Evolutionary conservation across 257 asterid genomes (phyloP).

Genomic region (Mitragyna speciosa): DNA sequence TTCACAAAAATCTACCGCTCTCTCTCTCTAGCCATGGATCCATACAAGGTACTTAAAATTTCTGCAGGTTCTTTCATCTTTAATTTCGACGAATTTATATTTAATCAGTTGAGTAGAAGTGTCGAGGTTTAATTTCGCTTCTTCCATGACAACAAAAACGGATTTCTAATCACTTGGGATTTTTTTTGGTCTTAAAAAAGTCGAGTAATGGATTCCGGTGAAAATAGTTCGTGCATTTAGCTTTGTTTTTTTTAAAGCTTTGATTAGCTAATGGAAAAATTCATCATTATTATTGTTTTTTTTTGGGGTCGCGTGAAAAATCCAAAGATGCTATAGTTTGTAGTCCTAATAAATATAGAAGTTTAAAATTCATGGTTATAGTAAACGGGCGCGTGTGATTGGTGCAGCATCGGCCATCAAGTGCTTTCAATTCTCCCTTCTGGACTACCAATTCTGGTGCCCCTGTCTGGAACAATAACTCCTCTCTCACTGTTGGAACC

Average conservation of each 20-base stretch:
- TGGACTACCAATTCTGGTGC: slow-evolving; percentile 85
- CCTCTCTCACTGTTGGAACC: slow-evolving; percentile 77
- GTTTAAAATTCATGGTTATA: too few relatives aligned
- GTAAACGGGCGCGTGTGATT: too few relatives aligned
- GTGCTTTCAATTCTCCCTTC: slow-evolving; percentile 71
- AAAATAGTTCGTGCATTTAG: not conserved
- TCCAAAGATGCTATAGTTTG: not conserved
- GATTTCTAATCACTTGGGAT: not conserved
- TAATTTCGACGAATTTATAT: not conserved
- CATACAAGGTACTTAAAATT: slow-evolving; percentile 51
- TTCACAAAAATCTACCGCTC: not conserved
- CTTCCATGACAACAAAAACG: not conserved
- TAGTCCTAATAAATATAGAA: too few relatives aligned
- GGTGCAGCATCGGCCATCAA: slow-evolving; percentile 84
- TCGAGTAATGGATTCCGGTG: not conserved
- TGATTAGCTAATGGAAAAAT: not conserved
- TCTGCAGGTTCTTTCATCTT: not conserved
- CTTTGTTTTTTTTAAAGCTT: not conserved
- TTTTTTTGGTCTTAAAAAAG: not conserved
- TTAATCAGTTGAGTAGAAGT: not conserved
- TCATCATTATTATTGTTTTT: too few relatives aligned
- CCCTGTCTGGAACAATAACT: slow-evolving; percentile 87
- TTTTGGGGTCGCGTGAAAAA: not conserved
- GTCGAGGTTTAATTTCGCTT: not conserved
- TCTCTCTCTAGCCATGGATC: slow-evolving; percentile 53